A percentile compares a stretch with the other conserved stretches of the same genome.
Evolutionary conservation across 208 protist genomes (phyloP).

Genomic region (Blastocrithidia nonstop): DNA sequence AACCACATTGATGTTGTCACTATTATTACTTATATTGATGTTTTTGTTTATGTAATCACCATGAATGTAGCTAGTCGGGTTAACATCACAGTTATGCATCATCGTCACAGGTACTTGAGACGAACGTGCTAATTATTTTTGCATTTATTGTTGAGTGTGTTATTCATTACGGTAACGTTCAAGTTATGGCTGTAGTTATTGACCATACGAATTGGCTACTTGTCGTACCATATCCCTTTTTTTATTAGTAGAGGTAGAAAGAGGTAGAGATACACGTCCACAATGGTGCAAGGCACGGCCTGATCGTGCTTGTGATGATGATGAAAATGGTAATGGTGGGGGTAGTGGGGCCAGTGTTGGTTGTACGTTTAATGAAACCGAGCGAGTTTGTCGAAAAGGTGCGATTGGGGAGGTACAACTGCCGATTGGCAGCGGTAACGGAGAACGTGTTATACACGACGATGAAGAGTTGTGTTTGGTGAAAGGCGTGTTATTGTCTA

Average conservation of each 20-base stretch:
- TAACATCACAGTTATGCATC: slow-evolving; percentile 6
- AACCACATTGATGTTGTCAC: too few species aligned
- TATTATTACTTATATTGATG: slow-evolving; percentile 1
- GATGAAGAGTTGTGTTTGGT: too few species aligned
- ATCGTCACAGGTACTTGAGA: slow-evolving; percentile 1
- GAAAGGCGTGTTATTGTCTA: too few species aligned
- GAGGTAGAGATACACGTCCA: not conserved
- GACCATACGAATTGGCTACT: too few species aligned
- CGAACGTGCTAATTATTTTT: not conserved
- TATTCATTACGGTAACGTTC: too few species aligned
- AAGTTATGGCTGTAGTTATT: slow-evolving; percentile 1
- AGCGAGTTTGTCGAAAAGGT: too few species aligned
- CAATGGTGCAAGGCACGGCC: not conserved
- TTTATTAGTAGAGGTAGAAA: slow-evolving; percentile 2
- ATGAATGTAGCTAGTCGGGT: not conserved
- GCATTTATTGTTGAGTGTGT: too few species aligned
- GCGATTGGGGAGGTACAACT: too few species aligned
- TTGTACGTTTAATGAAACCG: slow-evolving; percentile 8
- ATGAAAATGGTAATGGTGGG: not conserved
- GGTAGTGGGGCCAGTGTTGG: not conserved
- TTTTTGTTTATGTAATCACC: slow-evolving; percentile 3
- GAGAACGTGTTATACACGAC: too few species aligned
- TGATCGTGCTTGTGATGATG: not conserved
- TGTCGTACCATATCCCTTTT: not conserved
- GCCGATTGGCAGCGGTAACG: too few species aligned